Base-by-base conservation (phyloP, 1,139 yeast genomes). In the Lodderomyces metapsilosis region DNA sequence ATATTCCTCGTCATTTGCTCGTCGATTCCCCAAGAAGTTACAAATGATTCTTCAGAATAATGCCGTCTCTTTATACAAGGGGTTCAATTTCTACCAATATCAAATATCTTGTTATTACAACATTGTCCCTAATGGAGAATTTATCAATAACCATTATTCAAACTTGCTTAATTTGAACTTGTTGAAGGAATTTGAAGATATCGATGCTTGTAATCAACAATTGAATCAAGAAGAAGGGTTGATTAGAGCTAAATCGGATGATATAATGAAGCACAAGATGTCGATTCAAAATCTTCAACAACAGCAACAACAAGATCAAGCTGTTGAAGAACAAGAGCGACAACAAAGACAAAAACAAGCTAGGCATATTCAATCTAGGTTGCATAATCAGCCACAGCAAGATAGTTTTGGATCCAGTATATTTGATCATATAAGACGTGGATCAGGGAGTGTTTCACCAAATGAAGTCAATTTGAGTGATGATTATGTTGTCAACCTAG, bases 91-190 rank as follows among this genome's bases (percentile, higher is more conserved):
- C 27, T 69, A 61, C 48, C 69, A 66, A 47, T 72, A 72, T 52
- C 66, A 68, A 65, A 51, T 63, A 36, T 68, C 75, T 9, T 72
- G 76, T 46, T 72, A 72, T 50, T 62, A 54, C 41, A 72, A 72
- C 43, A 50, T 57, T 23, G 56, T 64, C 4, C 76, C 76, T 1
- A 44, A 46, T 11, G 57, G 57, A 9, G 51, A 52, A 15, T 51
- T 49, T 37, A 47, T 60, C 15, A 65, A 68, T 44, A 71, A 70
- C 44, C 77, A 72, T 52, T 72, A 64, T 49, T 52, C 67, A 10
- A 60, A 62, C 15, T 52, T 72, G 20, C 51, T 72, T 21, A 64
- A 61, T 21, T 53, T 71, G 37, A 70, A 72, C 50, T 58, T 72
- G 41, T 56, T 69, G 42, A 71, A 71, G 48, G 66, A 62, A 41